Percentiles rank a stretch among this genome's conserved stretches.
These are phyloP conservation scores for Populus nigra DNA, from an alignment of 345 rosid species.

Conservation along the genomic window DNA sequence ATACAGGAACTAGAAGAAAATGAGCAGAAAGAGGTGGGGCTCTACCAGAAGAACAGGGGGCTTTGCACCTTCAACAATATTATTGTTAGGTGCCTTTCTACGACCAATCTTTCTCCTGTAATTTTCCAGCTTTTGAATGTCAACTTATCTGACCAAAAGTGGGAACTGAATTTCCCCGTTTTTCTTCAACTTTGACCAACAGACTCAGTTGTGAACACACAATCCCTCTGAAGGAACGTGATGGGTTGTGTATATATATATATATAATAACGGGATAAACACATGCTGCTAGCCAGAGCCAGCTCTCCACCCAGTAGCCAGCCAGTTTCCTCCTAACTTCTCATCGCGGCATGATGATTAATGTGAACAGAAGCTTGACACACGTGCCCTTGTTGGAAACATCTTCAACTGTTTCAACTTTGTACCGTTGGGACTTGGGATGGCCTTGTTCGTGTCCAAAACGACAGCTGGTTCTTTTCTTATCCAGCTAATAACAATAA, in stretches of 20 bases:
- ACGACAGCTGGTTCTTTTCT: not conserved
- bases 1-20: not conserved
- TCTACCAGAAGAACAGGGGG: not conserved
- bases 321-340: not conserved
- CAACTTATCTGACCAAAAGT: not conserved
- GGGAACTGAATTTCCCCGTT: not conserved
- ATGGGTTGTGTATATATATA: not conserved
- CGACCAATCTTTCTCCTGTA: not conserved
- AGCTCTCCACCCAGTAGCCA: not conserved
- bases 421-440: not conserved
- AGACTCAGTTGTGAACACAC: not conserved
- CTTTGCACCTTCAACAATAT: not conserved
- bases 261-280: not conserved
- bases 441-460: not conserved
- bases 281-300: not conserved
- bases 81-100: not conserved
- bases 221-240: not conserved
- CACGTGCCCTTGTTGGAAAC: not conserved
- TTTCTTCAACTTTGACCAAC: not conserved
- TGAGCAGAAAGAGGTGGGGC: not conserved
- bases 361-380: not conserved
- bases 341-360: not conserved
- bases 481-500: not conserved
- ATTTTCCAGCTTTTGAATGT: not conserved
- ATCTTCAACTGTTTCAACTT: not conserved